Base-by-base conservation (phyloP, 2,329 filamentous ascomycete genomes). In the Lasiodiplodia theobromae region DNA sequence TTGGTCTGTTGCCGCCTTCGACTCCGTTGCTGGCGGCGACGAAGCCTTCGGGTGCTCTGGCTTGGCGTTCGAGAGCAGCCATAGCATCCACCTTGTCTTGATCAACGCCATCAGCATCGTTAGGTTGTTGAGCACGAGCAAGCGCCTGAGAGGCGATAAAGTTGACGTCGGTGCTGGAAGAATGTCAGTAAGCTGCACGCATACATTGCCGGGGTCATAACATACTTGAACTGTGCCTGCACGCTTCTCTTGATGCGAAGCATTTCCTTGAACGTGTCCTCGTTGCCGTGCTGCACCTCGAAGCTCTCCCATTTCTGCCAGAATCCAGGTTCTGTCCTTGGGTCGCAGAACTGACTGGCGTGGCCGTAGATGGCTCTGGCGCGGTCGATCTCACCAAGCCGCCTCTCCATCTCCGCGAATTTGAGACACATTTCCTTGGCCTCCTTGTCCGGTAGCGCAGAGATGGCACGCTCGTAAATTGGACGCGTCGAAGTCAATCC, bases 231-330 rank as follows among this genome's bases (percentile, higher is more conserved):
- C 82, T 97, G 93, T 66, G 96, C 95, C 80, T 97, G 94, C 14
- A 99, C 96, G 80, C 93, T 97, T 78, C 96, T 87, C 86, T 98
- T 99, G 85, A 99, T 94, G 37, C 96, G 91, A 71, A 98, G 86
- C 96, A 99, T 99, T 79, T 99, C 96, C 84, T 97, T 97, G 86
- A 96, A 99, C 0, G 96, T 99, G 79, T 99, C 96, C 79, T 99
- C 96, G 81, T 99, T 99, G 72, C 96, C 96, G 77, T 99, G 96
- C 78, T 96, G 92, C 25, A 98, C 94, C 81, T 99, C 96, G 80
- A 99, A 99, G 67, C 90, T 87, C 80, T 99, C 96, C 96, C 96
- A 99, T 79, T 95, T 96, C 74, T 90, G 87, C 96, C 96, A 99
- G 82, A 98, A 99, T 18, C 87, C 89, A 8, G 92, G 90, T 73